Evolutionary conservation across 164 flowering plant species (phyloP), one percentile per base, ranked within the genome.

Genomic region (Umbellularia californica): DNA sequence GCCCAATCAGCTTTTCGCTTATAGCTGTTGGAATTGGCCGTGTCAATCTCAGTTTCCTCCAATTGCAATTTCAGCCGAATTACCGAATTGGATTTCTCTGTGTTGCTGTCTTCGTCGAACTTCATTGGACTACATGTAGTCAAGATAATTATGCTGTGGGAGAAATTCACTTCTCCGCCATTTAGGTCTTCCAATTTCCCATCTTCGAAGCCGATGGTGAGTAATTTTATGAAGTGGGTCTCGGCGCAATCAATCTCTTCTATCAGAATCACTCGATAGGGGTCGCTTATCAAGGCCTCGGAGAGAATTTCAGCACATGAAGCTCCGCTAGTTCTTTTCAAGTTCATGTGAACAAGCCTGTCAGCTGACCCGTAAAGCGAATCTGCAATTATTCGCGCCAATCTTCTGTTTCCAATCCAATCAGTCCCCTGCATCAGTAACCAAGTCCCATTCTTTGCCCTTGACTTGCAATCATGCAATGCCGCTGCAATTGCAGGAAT

Each of bases 361-460:
- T 86, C 86, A 3, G 83, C 58, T 2, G 95, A 90, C 5, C 91
- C 98, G 33, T 79, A 84, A 77, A 88, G 23, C 0, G 86, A 78
- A 60, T 87, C 83, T 0, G 92, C 92, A 72, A 87, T 77, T 5
- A 83, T 84, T 17, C 30, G 78, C 1, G 94, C 97, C 73, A 90
- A 33, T 72, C 94, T 83, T 77, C 89, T 81, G 77, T 90, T 93
- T 10, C 89, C 98, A 2, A 86, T 70, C 11, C 69, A 69, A 77
- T 93, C 98, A 27, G 84, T 77, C 58, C 97, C 98, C 52, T 79
- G 77, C 79, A 93, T 74, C 76, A 90, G 69, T 5, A 91, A 55
- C 91, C 95, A 92, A 73, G 69, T 80, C 33, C 77, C 83, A 72
- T 81, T 79, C 15, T 50, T 69, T 69, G 79, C 75, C 17, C 50